phyloP scores from a whole-genome alignment of 495 filamentous ascomycete species.

The Tuber calosporum region DNA sequence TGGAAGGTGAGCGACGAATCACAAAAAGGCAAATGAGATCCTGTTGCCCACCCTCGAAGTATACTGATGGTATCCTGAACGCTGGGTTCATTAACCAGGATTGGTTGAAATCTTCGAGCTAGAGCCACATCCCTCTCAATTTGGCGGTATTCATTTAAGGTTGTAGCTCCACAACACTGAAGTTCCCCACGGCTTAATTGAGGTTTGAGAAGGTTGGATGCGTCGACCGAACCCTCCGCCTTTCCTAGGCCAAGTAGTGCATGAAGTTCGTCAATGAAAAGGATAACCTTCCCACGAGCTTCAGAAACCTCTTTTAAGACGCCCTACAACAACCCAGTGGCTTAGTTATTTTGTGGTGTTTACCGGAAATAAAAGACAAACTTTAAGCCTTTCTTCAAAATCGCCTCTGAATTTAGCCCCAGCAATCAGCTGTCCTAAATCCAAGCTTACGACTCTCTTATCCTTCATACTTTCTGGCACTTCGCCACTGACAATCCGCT shows the following conservation, averaged over 20 bases:
- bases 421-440: conserved; percentile 85
- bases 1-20: conserved; percentile 86
- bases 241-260: conserved; percentile 87
- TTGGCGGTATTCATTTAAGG: conserved; percentile 76
- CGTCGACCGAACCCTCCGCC: conserved; percentile 91
- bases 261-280: conserved; percentile 95
- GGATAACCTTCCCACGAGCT: conserved; percentile 77
- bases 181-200: conserved; percentile 83
- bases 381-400: conserved; percentile 88
- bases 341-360: background rate
- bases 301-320: conserved; percentile 87
- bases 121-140: conserved; percentile 97
- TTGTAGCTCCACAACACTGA: conserved; percentile 92
- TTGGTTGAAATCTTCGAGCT: conserved; percentile 87
- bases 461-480: conserved; percentile 96
- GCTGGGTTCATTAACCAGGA: conserved; percentile 77
- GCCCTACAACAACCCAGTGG: conserved; percentile 16
- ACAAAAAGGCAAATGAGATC: conserved; percentile 66
- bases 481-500: conserved; percentile 83
- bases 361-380: conserved; percentile 8
- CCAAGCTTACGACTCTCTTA: conserved; percentile 77
- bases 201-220: conserved; percentile 92
- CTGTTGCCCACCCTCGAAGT: conserved; percentile 64
- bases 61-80: conserved; percentile 94
- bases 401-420: conserved; percentile 94